phyloP scores from a whole-genome alignment of 139 green algal species.

The Eudorina sp. region DNA sequence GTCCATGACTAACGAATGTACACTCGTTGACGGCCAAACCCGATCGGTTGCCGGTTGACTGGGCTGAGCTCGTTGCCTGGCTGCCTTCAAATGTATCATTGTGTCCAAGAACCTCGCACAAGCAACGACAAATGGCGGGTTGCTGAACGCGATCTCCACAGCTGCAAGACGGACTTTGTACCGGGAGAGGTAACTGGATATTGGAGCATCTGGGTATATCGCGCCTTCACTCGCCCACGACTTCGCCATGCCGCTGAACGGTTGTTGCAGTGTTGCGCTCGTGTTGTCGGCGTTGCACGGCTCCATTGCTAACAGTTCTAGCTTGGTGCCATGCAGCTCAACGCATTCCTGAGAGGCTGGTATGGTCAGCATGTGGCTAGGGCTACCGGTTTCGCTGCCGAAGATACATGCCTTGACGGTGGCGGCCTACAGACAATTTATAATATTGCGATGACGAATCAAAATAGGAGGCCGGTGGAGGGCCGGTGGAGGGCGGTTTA shows the following conservation, averaged over 20 bases:
- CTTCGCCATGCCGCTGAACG: neutral
- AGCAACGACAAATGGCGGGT: neutral
- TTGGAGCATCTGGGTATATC: conserved; percentile 49
- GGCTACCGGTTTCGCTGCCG: neutral
- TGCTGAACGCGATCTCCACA: conserved; percentile 36
- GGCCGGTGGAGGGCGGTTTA: no score
- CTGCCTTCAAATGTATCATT: neutral
- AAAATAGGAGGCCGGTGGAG: no score
- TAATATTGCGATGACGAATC: no score
- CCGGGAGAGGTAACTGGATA: conserved; percentile 52
- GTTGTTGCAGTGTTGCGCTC: neutral
- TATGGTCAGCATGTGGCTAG: conserved; percentile 8
- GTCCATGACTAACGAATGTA: conserved; percentile 61
- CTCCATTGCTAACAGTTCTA: neutral
- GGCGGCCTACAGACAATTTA: conserved; percentile 16
- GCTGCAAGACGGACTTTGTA: conserved; percentile 43
- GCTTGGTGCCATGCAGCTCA: conserved; percentile 17
- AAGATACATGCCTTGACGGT: neutral
- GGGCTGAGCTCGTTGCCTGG: neutral
- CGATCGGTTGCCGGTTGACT: no score
- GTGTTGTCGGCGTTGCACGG: neutral
- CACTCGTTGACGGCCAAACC: neutral
- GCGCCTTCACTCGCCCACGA: neutral
- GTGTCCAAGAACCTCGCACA: neutral
- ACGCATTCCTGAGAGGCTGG: neutral